Evolutionary conservation across 495 filamentous ascomycete species (phyloP).

Genomic region (Oleoguttula mirabilis): DNA sequence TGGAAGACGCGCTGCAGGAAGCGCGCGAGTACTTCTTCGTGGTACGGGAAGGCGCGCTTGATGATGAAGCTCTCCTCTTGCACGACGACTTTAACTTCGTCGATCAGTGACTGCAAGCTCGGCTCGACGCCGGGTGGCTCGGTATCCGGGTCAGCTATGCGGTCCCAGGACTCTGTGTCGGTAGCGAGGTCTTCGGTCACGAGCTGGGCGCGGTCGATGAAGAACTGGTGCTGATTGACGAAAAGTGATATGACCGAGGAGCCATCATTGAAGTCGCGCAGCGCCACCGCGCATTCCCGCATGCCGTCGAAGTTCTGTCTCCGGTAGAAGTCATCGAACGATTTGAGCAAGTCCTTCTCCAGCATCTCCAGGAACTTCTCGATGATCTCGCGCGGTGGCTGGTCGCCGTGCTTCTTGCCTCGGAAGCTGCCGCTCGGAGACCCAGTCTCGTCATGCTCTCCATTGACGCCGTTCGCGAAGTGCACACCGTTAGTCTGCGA

Average conservation of each 20-base stretch:
- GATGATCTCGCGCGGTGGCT: conserved; percentile 55
- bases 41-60: conserved; percentile 86
- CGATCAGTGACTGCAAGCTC: conserved; percentile 78
- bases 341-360: conserved; percentile 87
- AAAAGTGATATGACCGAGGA: conserved; percentile 87
- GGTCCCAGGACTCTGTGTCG: conserved; percentile 71
- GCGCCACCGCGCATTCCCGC: conserved; percentile 70
- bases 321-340: conserved; percentile 93
- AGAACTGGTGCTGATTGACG: conserved; percentile 98
- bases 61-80: conserved; percentile 96
- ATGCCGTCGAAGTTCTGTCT: conserved; percentile 92
- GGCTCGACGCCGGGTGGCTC: conserved; percentile 84
- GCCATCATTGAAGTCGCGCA: conserved; percentile 92
- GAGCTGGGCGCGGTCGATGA: conserved; percentile 83
- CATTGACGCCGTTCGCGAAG: conserved; percentile 41
- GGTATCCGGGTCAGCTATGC: conserved; percentile 83
- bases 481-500: conserved; percentile 23
- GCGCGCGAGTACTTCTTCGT: conserved; percentile 80
- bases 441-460: conserved; percentile 32
- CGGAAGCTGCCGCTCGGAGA: conserved; percentile 8
- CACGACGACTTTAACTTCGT: conserved; percentile 90
- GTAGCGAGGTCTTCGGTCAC: conserved; percentile 80
- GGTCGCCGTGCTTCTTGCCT: conserved; percentile 9
- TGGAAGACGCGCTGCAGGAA: conserved; percentile 95
- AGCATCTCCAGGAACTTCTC: conserved; percentile 94